Evolutionary conservation across 176 grass and related monocot species (phyloP), one percentile per base, ranked within the genome.

Genomic region (Juncus effusus): DNA sequence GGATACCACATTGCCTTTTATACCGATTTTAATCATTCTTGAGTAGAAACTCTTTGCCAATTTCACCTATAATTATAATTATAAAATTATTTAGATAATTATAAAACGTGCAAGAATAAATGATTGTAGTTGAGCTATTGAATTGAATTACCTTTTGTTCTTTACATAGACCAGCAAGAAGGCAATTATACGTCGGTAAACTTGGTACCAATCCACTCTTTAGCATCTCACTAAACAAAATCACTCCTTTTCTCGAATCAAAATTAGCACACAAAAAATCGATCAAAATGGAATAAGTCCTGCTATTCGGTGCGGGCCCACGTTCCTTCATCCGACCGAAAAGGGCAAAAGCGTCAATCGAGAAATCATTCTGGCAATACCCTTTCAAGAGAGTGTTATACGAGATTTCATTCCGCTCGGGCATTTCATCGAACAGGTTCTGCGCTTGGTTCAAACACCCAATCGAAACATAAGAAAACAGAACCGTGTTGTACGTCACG

Each of bases 391-490:
- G 56, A 51, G 79, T 67, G 53, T 73, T 76, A 65, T 57, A 66
- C 36, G 54, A 79, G 36, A 79, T 58, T 56, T 72, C 64, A 42
- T 38, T 16, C 67, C 64, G 65, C 36, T 38, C 8, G 10, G 39
- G 35, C 69, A 86, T 78, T 63, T 72, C 41, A 36, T 78, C 75
- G 75, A 86, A 86, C 36, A 71, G 60, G 13, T 50, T 76, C 41
- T 44, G 60, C 3, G 58, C 74, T 11, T 49, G 28, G 15, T 60
- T 49, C 14, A 82, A 38, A 45, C 51, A 44, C 42, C 67, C 67
- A 3, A 70, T 53, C 37, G 49, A 9, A 36, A 56, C 51, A 63
- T 73, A 38, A 37, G 74, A 64, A 16, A 63, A 70, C 38, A 63
- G 19, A 28, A 74, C 51, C 16, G 64, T 56, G 62, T 78, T 77